phyloP scores from a whole-genome alignment of 345 rosid species.

The Firmiana major region DNA sequence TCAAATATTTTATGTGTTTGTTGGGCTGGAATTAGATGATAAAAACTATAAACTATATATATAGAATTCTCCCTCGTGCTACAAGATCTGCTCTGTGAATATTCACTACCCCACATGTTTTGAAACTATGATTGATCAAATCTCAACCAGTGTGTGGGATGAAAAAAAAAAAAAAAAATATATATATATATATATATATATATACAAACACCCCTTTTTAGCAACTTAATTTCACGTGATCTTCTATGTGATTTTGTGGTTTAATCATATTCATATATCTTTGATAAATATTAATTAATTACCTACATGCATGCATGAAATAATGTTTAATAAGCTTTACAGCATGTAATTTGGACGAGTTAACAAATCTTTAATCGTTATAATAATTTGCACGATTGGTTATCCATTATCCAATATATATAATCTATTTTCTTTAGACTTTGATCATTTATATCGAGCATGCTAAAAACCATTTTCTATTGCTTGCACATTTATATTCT shows the following conservation, averaged over 20 bases:
- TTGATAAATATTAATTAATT: background rate
- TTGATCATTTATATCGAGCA: background rate
- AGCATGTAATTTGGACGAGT: background rate
- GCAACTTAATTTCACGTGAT: conserved; percentile 21
- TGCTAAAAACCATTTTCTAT: no score
- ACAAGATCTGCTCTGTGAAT: conserved; percentile 26
- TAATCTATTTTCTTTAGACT: no score
- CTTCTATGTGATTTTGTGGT: conserved; percentile 8
- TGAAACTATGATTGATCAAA: conserved; percentile 36
- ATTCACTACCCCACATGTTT: conserved; percentile 38
- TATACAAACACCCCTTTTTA: conserved; percentile 17
- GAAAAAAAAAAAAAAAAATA: no score
- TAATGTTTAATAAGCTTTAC: background rate
- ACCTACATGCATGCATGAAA: conserved; percentile 13
- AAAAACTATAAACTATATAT: conserved; percentile 17
- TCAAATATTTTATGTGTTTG: conserved; percentile 26
- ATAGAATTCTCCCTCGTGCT: conserved; percentile 21
- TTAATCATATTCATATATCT: background rate
- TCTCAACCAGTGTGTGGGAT: conserved; percentile 7
- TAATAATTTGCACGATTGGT: background rate
- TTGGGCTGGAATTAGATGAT: conserved; percentile 20
- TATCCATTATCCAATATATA: no score
- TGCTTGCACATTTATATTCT: background rate
- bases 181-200: no score
- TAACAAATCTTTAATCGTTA: background rate